Evolutionary conservation across 768 basidiomycete species (phyloP).

Genomic region (Leccinum broughii): DNA sequence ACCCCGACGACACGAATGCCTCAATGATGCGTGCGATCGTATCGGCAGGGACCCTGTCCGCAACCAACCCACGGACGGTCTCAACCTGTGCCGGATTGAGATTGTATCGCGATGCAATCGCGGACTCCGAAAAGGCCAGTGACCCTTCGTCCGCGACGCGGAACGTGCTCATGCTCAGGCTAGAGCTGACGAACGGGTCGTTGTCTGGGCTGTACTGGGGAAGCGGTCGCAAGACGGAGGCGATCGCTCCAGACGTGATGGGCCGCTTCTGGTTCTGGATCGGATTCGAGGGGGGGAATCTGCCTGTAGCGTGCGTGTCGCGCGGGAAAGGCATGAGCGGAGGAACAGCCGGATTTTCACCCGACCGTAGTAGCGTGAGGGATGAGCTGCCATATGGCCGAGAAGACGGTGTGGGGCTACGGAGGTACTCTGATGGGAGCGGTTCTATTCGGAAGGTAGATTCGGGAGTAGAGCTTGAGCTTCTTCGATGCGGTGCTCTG

Average conservation of each 20-base stretch:
- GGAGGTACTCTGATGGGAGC: conserved; percentile 4
- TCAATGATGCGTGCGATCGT: conserved; percentile 19
- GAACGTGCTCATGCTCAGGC: neutral
- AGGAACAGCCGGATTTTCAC: neutral
- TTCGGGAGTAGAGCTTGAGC: neutral
- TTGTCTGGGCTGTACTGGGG: neutral
- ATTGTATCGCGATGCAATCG: neutral
- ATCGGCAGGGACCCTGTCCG: conserved; percentile 8
- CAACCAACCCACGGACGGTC: conserved; percentile 12
- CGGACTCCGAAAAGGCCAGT: neutral
- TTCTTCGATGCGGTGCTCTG: neutral
- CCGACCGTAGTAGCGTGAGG: neutral
- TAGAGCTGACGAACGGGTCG: neutral
- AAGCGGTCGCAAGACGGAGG: conserved; percentile 3
- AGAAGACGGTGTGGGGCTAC: neutral
- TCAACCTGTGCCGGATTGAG: conserved; percentile 17
- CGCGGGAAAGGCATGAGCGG: conserved; percentile 14
- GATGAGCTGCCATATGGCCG: neutral
- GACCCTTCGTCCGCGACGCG: neutral
- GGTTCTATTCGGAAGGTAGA: conserved; percentile 1
- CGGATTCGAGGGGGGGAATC: neutral
- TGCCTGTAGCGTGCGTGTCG: conserved; percentile 4
- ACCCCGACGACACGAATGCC: neutral
- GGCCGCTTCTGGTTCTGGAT: conserved; percentile 4
- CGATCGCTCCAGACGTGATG: neutral